Base-by-base conservation (phyloP, 78 protist species). In the Dictyostelium brefeldianum region DNA sequence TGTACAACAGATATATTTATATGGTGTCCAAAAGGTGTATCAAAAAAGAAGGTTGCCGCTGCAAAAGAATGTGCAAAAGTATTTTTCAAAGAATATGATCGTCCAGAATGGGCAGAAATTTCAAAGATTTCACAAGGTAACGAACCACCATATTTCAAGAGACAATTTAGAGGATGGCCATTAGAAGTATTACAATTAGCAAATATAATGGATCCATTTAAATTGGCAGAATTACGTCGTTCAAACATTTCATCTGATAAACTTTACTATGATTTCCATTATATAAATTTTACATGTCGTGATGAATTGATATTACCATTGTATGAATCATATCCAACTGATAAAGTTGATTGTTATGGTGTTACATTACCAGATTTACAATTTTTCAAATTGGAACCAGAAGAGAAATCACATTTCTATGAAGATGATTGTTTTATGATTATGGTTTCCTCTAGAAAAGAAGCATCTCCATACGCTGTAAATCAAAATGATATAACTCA, bases 1-100 rank as follows among this genome's bases (percentile, higher is more conserved):
- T 83, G 91, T 47, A 83, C 91, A 11, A 83, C 91, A 27, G 91
- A 83, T 83, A 73, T 83, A 11, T 83, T 83, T 57, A 31, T 83
- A 5, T 83, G 81, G 80, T 29, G 70, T 36, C 71, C 80, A 7
- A 22, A 46, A 6, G 57, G 50, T 25, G 64, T 83, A 17, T 57
- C 70, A 14, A 71, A 22, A 31, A 83, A 83, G 31, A 83, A 83
- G 1, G 51, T 83, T 9, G 22, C 29, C 0, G 91, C 81, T 0
- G 91, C 81, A 1, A 50, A 27, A 50, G 91, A 83, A 57, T 83
- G 91, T 74, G 91, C 82, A 15, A 70, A 57, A 27, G 64, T 83
- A 57, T 83, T 83, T 64, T 83, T 18, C 20, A 14, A 83, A 17
- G 91, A 83, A 57, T 83, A 83, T 20, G 91, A 83, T 8, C 10